A percentile compares a stretch with the other conserved stretches of the same genome.
These are phyloP conservation scores for Silene uniflora DNA, from an alignment of 148 eudicot genomes.

Conservation along the genomic window DNA sequence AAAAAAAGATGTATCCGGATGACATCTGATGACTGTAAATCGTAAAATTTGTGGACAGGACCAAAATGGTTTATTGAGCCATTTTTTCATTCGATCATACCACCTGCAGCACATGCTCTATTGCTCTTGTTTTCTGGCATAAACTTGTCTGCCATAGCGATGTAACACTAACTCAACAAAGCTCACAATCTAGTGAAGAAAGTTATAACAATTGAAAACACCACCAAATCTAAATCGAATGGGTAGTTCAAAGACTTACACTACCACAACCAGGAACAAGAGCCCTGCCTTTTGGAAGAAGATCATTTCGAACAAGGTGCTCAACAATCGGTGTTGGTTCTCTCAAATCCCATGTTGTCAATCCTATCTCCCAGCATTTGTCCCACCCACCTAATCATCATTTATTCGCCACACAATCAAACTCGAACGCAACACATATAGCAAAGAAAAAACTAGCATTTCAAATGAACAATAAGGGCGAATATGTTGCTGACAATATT, in stretches of 20 bases:
- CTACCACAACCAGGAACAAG: constrained; percentile 88
- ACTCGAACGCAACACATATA: not conserved
- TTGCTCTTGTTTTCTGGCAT: not conserved
- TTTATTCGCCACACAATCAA: not conserved
- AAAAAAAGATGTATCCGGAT: too few relatives aligned
- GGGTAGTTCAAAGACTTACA: constrained; percentile 36
- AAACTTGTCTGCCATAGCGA: not conserved
- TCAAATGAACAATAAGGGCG: not conserved
- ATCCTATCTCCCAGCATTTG: constrained; percentile 62
- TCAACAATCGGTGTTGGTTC: constrained; percentile 67
- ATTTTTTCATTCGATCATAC: too few relatives aligned
- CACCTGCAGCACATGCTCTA: too few relatives aligned
- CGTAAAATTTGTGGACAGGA: too few relatives aligned
- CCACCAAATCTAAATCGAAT: not conserved
- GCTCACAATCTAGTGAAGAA: not conserved
- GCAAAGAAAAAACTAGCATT: not conserved
- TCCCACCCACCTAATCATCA: constrained; percentile 63
- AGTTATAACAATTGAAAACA: not conserved
- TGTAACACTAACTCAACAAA: not conserved
- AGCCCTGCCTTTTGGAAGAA: constrained; percentile 69
- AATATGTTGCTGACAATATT: too few relatives aligned
- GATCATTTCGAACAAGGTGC: constrained; percentile 48
- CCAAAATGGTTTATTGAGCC: too few relatives aligned
- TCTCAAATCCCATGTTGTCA: constrained; percentile 89
- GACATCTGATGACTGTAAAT: too few relatives aligned